Evolutionary conservation across 2,329 filamentous ascomycete species (phyloP).

Genomic region (Botrytis sinoallii): DNA sequence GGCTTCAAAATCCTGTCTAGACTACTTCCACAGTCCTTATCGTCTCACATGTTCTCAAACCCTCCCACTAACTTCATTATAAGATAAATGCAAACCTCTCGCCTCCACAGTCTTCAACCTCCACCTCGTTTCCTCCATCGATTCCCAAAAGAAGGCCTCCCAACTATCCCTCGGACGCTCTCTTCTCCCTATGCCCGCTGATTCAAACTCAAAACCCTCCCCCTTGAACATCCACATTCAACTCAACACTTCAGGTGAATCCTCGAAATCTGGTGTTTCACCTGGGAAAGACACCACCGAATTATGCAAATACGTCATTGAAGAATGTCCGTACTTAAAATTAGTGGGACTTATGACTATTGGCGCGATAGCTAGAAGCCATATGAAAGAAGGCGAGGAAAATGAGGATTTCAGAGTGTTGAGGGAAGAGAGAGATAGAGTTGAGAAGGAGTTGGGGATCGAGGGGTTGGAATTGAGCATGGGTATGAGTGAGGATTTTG

Average conservation of each 20-base stretch:
- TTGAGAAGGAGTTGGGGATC: slow-evolving; percentile 59
- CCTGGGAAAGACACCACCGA: slow-evolving; percentile 60
- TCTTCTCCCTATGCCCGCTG: slow-evolving; percentile 44
- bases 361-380: slow-evolving; percentile 83
- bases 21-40: accelerated
- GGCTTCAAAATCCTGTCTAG: background rate
- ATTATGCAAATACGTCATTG: slow-evolving; percentile 67
- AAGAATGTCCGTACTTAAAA: slow-evolving; percentile 68
- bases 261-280: slow-evolving; percentile 75
- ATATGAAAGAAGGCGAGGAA: slow-evolving; percentile 65
- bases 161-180: slow-evolving; percentile 74
- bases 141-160: slow-evolving; percentile 81
- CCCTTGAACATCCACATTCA: slow-evolving; percentile 71
- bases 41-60: background rate
- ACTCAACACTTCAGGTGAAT: slow-evolving; percentile 91
- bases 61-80: background rate
- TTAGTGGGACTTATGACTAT: slow-evolving; percentile 94
- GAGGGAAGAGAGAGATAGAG: slow-evolving; percentile 65
- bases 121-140: slow-evolving; percentile 88
- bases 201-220: slow-evolving; percentile 35
- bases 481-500: slow-evolving; percentile 47
- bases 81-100: slow-evolving; percentile 85
- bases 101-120: slow-evolving; percentile 82
- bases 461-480: slow-evolving; percentile 28
- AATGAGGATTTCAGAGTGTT: slow-evolving; percentile 85